A percentile compares a stretch with the other conserved stretches of the same genome.
Evolutionary conservation across 2,329 filamentous ascomycete species (phyloP).

Genomic region (Fusarium sp.): DNA sequence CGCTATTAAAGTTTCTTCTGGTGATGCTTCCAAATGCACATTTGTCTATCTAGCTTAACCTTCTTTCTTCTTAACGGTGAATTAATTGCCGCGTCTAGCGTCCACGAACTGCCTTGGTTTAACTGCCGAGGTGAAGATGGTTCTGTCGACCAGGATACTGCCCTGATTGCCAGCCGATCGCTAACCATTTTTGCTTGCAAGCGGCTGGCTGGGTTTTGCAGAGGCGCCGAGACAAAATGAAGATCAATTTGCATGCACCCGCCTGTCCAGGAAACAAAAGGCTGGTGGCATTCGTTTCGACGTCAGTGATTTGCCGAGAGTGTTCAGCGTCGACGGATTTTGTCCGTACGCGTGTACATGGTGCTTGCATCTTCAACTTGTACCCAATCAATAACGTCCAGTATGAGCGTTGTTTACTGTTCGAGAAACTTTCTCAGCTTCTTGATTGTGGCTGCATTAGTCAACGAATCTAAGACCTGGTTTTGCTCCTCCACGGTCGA

Average conservation of each 20-base stretch:
- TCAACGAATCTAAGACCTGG: not conserved
- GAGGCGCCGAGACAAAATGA: not conserved
- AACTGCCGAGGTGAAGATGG: not conserved
- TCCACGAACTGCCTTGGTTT: not conserved
- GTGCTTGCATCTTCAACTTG: not conserved
- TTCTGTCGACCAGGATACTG: not conserved
- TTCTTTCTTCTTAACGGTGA: not conserved
- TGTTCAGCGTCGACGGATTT: not conserved
- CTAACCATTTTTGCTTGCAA: not conserved
- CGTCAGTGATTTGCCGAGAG: not conserved
- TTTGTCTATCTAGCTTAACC: not conserved
- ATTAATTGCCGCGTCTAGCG: conserved; percentile 1
- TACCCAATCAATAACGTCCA: not conserved
- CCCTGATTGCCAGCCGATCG: not conserved
- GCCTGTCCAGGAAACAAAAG: not conserved
- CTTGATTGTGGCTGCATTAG: not conserved
- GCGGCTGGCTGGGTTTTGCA: not conserved
- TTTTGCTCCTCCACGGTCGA: not conserved
- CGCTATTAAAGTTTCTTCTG: conserved; percentile 10
- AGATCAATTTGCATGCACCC: not conserved
- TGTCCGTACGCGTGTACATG: not conserved
- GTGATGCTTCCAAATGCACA: not conserved
- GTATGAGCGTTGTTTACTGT: not conserved
- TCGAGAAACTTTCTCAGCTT: no score
- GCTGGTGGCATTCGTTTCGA: not conserved